These are phyloP conservation scores for Coemansia sp. DNA, from an alignment of 192 early-diverging fungal species.

Conservation along the genomic window DNA sequence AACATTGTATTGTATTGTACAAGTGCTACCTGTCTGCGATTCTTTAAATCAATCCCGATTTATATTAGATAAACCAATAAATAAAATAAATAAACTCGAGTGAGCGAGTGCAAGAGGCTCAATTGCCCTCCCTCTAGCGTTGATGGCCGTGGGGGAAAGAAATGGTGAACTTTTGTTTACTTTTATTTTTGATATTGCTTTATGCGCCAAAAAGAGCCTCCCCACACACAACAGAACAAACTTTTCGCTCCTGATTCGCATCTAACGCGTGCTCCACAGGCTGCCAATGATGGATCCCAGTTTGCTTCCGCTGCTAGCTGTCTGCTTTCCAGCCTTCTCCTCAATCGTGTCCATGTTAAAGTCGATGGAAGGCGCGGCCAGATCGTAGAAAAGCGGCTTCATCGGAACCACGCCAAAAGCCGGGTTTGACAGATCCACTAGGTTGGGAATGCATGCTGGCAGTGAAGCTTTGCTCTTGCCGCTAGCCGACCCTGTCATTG, in stretches of 20 bases:
- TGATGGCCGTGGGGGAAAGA: too few relatives aligned
- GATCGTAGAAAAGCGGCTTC: constrained; percentile 55
- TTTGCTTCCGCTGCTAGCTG: constrained; percentile 21
- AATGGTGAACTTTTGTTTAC: background rate
- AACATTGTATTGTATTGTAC: constrained; percentile 30
- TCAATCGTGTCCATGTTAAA: constrained; percentile 38
- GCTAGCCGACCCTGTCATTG: constrained; percentile 8
- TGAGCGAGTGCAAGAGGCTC: background rate
- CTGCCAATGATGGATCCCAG: constrained; percentile 46
- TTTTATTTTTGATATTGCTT: background rate
- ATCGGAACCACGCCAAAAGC: constrained; percentile 31
- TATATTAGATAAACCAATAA: background rate
- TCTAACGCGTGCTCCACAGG: constrained; percentile 31
- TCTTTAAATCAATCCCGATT: background rate
- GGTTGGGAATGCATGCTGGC: constrained; percentile 18
- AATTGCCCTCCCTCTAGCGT: too few relatives aligned
- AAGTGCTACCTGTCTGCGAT: background rate
- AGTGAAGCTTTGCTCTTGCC: background rate
- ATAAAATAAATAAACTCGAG: background rate
- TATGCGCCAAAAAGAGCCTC: background rate
- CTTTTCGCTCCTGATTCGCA: background rate
- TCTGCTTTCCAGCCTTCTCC: constrained; percentile 24
- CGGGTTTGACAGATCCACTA: constrained; percentile 24
- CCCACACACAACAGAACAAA: too few relatives aligned
- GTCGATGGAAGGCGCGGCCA: constrained; percentile 38